Evolutionary conservation across 139 green algal genomes (phyloP), one percentile per base, ranked within the genome.

Genomic region (Monoraphidium neglectum): DNA sequence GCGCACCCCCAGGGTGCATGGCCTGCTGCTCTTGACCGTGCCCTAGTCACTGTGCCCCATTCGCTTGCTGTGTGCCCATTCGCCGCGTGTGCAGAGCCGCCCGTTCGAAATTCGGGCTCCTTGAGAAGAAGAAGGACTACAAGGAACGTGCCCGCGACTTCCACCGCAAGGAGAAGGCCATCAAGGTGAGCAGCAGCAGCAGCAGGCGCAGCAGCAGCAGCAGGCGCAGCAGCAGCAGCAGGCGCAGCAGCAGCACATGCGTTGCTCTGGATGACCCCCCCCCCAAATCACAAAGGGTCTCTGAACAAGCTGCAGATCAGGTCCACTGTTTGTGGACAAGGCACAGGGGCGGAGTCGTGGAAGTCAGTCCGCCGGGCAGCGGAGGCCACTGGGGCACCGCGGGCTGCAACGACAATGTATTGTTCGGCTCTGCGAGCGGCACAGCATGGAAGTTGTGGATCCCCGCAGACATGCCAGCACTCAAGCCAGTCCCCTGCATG

Each of bases 61-160:
- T 13, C 61, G 13, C 61, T 15, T 15, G 16, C 61, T 21, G 30
- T 30, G 13, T 30, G 18, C 18, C 13, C 18, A 68, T 23, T 35
- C n/a, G 18, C 61, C 16, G 37, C n/a, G n/a, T 37, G 1, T 74
- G 56, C 81, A 91, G 86, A 30, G 82, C 84, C 53, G 77, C 82
- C 12, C 84, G 93, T 13, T 78, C 87, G 26, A 88, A 89, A 70
- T 92, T 88, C 83, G 96, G 96, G 3, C 71, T 99, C 59, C 87
- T 99, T 1, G 96, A 99, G 73, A 99, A 99, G 84, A 91, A 98
- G 46, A 98, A 98, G 76, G 96, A 99, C 81, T 99, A 99, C 75
- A 64, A 94, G 35, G 77, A 94, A 62, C 94, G 96, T 64, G 96
- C 96, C 2, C 78, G 84, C 15, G 92, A 99, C 76, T 99, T 95